Base-by-base conservation (phyloP, 345 rosid species). In the Populus tremula region DNA sequence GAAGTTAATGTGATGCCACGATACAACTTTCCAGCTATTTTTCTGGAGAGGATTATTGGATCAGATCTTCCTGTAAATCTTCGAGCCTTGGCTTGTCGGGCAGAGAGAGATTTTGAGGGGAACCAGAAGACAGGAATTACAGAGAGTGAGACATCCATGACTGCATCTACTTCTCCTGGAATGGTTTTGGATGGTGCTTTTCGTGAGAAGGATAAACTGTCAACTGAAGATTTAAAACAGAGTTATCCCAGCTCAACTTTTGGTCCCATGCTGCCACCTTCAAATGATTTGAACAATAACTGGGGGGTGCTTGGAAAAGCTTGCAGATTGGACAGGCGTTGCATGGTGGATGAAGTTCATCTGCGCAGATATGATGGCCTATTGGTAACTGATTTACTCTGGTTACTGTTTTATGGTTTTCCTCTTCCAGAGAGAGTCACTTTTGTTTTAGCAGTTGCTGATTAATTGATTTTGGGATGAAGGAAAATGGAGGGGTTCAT, bases 401-500 rank as follows among this genome's bases (percentile, higher is more conserved):
- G 70, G 62, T 78, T 73, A 45, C 74, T 38, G 63, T 82, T 67
- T 67, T 53, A 29, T 43, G 83, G 69, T 25, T 75, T 85, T 73
- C 71, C 64, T 84, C 50, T 80, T 65, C 64, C 39, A 17, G 53
- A 73, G 43, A 71, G 65, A 75, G 67, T 72, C 62, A 56, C 35
- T 75, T 70, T 71, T 75, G 65, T 81, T 77, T 84, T 54, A 77
- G 78, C 73, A 73, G 64, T 77, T 74, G 69, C 84, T 84, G 82
- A 86, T 82, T 69, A 78, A 81, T 64, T 87, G 80, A 67, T 80
- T 86, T 87, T 77, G 80, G 65, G 83, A 77, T 88, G 89, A 75
- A 95, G 99, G 99, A 95, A 88, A 88, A 93, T 87, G 97, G 98
- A 70, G 98, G 98, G 65, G 97, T 90, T 82, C 99, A 95, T 81